phyloP scores from a whole-genome alignment of 2,329 filamentous ascomycete species.

The Aspergillus calidoustus region DNA sequence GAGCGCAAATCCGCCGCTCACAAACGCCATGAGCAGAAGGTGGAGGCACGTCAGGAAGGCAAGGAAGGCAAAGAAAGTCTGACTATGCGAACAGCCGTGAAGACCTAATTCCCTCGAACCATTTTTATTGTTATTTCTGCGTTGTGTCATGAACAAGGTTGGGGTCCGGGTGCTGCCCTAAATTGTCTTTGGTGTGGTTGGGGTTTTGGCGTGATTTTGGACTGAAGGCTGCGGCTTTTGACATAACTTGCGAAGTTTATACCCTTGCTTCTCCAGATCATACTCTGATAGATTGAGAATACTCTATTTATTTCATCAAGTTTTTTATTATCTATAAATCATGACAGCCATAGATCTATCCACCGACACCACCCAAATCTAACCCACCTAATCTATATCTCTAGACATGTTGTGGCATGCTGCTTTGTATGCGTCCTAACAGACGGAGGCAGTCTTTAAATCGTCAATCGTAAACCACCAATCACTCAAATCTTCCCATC shows the following conservation, averaged over 20 bases:
- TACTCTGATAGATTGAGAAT: background rate
- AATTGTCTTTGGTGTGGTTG: background rate
- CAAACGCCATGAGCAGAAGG: conserved; percentile 40
- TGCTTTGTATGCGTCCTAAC: background rate
- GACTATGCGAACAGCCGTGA: conserved; percentile 28
- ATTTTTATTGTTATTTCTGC: background rate
- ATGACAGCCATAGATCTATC: background rate
- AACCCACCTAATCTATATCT: background rate
- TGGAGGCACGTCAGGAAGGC: conserved; percentile 29
- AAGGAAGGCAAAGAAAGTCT: conserved; percentile 37
- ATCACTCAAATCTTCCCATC: conserved; percentile 60
- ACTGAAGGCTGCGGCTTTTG: background rate
- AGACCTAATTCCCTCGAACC: conserved; percentile 9
- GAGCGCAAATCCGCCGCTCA: conserved; percentile 42
- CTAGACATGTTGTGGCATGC: background rate
- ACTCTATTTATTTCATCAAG: background rate
- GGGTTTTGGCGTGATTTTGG: background rate
- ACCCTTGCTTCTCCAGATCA: background rate
- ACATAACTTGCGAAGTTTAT: background rate
- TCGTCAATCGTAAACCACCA: background rate
- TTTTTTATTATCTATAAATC: background rate
- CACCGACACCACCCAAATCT: background rate
- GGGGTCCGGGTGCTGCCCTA: background rate
- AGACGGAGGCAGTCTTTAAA: background rate
- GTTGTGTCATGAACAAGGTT: background rate